These are phyloP conservation scores for Candida qinlingensis DNA, from an alignment of 805 yeast genomes.

Conservation along the genomic window DNA sequence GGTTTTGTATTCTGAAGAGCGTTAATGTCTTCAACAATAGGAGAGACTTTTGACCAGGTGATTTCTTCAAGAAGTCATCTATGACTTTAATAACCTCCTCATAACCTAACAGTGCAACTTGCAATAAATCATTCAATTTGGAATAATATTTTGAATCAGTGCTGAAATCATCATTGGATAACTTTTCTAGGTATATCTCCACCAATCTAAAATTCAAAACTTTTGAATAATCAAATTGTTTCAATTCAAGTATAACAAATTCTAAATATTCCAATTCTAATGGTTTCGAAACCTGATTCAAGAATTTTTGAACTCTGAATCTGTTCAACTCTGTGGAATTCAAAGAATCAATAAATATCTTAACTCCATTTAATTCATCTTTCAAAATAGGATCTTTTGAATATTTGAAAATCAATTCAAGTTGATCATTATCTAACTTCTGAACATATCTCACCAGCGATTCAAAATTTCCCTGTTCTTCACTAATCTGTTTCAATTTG, in stretches of 20 bases:
- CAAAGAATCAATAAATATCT: slow-evolving; percentile 59
- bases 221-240: slow-evolving; percentile 26
- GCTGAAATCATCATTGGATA: slow-evolving; percentile 15
- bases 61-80: not conserved
- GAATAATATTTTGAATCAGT: slow-evolving; percentile 20
- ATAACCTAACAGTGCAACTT: slow-evolving; percentile 11
- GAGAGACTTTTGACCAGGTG: slow-evolving; percentile 8
- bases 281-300: slow-evolving; percentile 29
- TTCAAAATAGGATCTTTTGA: slow-evolving; percentile 24
- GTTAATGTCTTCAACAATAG: slow-evolving; percentile 53
- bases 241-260: slow-evolving; percentile 38
- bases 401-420: slow-evolving; percentile 54
- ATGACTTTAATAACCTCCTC: slow-evolving; percentile 1
- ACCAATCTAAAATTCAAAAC: slow-evolving; percentile 41
- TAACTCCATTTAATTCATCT: slow-evolving; percentile 32
- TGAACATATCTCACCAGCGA: slow-evolving; percentile 48
- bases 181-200: slow-evolving; percentile 35
- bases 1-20: slow-evolving; percentile 52
- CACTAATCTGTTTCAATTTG: slow-evolving; percentile 40
- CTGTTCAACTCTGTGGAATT: slow-evolving; percentile 42
- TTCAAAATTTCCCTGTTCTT: slow-evolving; percentile 11
- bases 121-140: slow-evolving; percentile 32
- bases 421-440: slow-evolving; percentile 41
- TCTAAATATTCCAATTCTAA: slow-evolving; percentile 47
- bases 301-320: slow-evolving; percentile 51